Base-by-base conservation (phyloP, 225 moss, liverwort and hornwort species). In the Polytrichum commune region DNA sequence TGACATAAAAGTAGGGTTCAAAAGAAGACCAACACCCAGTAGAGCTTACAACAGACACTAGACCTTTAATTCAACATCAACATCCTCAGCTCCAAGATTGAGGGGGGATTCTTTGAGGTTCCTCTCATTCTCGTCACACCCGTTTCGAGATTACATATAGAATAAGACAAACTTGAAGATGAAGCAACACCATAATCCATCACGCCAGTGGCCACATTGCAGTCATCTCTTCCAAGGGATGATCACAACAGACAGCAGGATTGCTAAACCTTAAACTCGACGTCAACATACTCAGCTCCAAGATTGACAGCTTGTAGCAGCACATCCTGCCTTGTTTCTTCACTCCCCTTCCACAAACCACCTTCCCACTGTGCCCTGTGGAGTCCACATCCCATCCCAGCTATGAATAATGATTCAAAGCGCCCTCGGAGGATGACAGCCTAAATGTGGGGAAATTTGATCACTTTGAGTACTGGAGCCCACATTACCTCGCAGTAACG, bases 251-350 rank as follows among this genome's bases (percentile, higher is more conserved):
- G 46, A 46, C 46, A 46, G 46, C 46, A 46, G 13, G 32, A 13
- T 46, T 10, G 46, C 46, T 46, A 81, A 19, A 76, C 84, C 65
- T 77, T 82, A 28, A 93, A 72, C 81, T 93, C 93, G 38, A 93
- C 76, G 70, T 97, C 97, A 55, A 97, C 90, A 68, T 86, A 94
- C 32, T 97, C 94, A 8, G 90, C 94, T 54, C 91, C 94, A 27
- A 92, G 84, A 70, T 91, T 85, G 60, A 88, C 88, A 19, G 94
- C 97, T 54, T 70, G 75, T 71, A 89, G 86, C 62, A 94, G 84
- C 22, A 91, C 87, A 3, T 76, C 75, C 53, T 94, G 91, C 63
- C 97, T 90, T 63, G 86, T 67, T 27, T 74, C 80, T 79, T 97
- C 97, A 27, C 74, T 75, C 19, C 91, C 97, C 62, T 82, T 79